phyloP scores from a whole-genome alignment of 2,329 filamentous ascomycete genomes.

The Phoma sp. region DNA sequence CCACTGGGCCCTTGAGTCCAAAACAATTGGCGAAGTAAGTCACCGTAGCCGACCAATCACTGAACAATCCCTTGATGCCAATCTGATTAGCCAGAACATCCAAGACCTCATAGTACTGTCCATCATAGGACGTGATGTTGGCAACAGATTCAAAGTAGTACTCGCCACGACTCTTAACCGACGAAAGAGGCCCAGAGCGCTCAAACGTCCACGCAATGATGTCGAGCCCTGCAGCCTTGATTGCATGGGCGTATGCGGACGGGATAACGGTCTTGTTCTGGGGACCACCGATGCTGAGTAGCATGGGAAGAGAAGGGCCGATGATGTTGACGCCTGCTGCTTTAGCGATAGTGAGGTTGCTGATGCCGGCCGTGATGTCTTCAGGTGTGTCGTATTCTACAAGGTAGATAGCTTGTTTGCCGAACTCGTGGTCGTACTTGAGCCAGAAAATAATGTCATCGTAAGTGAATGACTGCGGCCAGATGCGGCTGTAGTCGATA shows the following conservation, averaged over 20 bases:
- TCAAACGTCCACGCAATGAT: constrained; percentile 73
- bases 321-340: constrained; percentile 66
- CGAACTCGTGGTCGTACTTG: constrained; percentile 65
- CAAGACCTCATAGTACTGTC: constrained; percentile 68
- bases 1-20: constrained; percentile 39
- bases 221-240: constrained; percentile 66
- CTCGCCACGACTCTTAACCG: constrained; percentile 43
- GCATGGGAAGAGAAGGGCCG: constrained; percentile 66
- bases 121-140: constrained; percentile 65
- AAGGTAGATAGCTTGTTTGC: constrained; percentile 66
- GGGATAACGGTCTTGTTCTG: constrained; percentile 63
- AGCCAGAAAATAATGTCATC: constrained; percentile 71
- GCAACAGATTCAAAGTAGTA: constrained; percentile 56
- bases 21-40: constrained; percentile 76
- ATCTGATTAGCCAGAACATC: constrained; percentile 68
- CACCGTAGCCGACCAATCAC: constrained; percentile 70
- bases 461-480: constrained; percentile 69
- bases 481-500: constrained; percentile 46
- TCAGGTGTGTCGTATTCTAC: constrained; percentile 62
- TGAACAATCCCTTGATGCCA: constrained; percentile 67
- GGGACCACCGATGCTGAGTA: constrained; percentile 58
- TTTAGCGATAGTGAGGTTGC: constrained; percentile 62
- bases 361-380: constrained; percentile 59
- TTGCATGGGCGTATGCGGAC: constrained; percentile 66
- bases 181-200: constrained; percentile 64